Conservation (phyloP, 768 basidiomycete species). For the Boletus speciosus region DNA sequence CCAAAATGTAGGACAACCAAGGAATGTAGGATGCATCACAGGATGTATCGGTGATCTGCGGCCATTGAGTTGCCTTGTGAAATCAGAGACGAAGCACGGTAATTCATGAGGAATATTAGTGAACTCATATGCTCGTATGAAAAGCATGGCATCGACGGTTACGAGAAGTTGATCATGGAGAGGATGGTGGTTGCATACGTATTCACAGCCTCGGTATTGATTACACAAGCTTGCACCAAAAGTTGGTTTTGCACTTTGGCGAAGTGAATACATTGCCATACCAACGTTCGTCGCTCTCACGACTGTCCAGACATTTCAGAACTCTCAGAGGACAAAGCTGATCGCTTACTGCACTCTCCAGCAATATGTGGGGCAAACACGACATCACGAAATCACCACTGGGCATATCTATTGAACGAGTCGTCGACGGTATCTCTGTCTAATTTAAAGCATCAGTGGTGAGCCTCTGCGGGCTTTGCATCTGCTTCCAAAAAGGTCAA, state of each 20-base stretch:
- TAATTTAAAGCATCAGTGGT: slow-evolving; percentile 38
- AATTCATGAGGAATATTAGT: background rate
- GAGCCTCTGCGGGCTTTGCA: slow-evolving; percentile 60
- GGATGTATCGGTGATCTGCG: background rate
- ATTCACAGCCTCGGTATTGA: background rate
- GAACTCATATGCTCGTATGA: background rate
- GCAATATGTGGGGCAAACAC: background rate
- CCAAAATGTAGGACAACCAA: background rate
- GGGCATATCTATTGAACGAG: slow-evolving; percentile 16
- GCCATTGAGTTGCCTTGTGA: background rate
- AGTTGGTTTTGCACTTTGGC: background rate
- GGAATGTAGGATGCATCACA: background rate
- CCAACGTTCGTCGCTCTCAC: background rate
- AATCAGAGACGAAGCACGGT: background rate
- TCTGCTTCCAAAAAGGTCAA: slow-evolving; percentile 80
- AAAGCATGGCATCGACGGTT: no score
- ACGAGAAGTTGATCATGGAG: background rate
- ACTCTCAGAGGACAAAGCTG: background rate
- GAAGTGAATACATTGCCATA: background rate
- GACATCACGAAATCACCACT: background rate
- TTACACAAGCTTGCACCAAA: background rate
- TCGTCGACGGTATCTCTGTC: slow-evolving; percentile 5
- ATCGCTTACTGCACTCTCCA: background rate
- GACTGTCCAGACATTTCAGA: background rate
- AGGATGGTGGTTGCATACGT: background rate